Evolutionary conservation across 78 protist species (phyloP).

Genomic region (Neovahlkampfia damariscottae): DNA sequence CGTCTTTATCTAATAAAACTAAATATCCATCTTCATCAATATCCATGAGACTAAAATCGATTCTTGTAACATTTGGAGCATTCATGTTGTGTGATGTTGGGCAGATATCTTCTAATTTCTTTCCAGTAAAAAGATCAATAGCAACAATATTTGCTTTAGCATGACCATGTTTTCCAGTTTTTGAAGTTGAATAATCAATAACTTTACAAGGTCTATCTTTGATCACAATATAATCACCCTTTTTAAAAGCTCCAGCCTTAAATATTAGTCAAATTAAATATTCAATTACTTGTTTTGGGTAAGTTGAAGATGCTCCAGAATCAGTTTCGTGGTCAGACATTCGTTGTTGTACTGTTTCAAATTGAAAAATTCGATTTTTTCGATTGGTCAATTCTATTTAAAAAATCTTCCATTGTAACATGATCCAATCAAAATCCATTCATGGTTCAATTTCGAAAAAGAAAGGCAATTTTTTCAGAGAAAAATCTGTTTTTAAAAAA

Average conservation of each 20-base stretch:
- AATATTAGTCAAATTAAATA: no score
- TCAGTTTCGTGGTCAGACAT: no score
- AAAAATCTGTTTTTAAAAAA: no score
- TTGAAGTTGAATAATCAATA: slow-evolving; percentile 70
- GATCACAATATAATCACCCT: slow-evolving; percentile 49
- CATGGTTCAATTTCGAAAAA: no score
- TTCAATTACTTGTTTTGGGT: slow-evolving; percentile 9
- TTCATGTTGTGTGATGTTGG: slow-evolving; percentile 91
- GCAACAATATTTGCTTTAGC: slow-evolving; percentile 90
- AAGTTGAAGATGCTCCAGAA: slow-evolving; percentile 6
- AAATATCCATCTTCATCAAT: slow-evolving; percentile 52
- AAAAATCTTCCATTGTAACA: no score
- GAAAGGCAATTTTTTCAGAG: no score
- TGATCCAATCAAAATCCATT: no score
- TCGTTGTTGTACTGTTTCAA: no score
- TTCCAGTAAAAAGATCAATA: slow-evolving; percentile 92
- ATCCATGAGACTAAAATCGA: slow-evolving; percentile 59
- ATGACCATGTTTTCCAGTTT: slow-evolving; percentile 99
- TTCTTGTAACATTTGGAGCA: slow-evolving; percentile 72
- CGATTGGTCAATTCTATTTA: no score
- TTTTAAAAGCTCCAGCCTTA: slow-evolving; percentile 54
- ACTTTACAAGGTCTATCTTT: slow-evolving; percentile 79
- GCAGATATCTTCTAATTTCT: slow-evolving; percentile 82
- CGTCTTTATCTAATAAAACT: slow-evolving; percentile 36
- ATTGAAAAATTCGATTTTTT: no score